Evolutionary conservation across 208 protist genomes (phyloP).

Genomic region (Trypanosomatidae sp.): DNA sequence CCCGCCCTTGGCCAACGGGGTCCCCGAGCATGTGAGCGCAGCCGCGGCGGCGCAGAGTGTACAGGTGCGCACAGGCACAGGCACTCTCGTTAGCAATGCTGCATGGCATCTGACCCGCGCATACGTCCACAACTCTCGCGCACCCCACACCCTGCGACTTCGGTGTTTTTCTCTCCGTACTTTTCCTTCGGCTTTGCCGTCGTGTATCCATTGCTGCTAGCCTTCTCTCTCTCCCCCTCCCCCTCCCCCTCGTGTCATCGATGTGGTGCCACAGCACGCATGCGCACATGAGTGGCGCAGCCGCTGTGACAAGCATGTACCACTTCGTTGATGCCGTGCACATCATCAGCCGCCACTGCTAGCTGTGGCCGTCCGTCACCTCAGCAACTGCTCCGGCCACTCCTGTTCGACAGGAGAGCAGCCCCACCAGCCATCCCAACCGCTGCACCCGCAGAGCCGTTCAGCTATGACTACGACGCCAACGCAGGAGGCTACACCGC

Average conservation of each 20-base stretch:
- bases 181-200: neutral
- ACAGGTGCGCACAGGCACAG: neutral
- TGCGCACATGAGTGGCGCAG: neutral
- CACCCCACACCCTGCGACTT: neutral
- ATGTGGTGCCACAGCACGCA: neutral
- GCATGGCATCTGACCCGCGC: neutral
- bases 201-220: neutral
- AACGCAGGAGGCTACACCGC: slow-evolving; percentile 28
- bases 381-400: slow-evolving; percentile 7
- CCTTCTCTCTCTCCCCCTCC: neutral
- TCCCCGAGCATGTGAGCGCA: neutral
- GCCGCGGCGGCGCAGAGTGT: neutral
- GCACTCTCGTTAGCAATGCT: neutral
- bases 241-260: neutral
- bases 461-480: slow-evolving; percentile 18
- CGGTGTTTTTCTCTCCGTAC: neutral
- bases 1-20: neutral
- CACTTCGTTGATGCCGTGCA: slow-evolving; percentile 11
- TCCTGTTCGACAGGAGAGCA: slow-evolving; percentile 3
- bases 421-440: slow-evolving; percentile 24
- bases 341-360: slow-evolving; percentile 16
- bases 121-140: neutral
- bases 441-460: slow-evolving; percentile 4
- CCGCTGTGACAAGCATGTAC: slow-evolving; percentile 4
- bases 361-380: slow-evolving; percentile 33